These are phyloP conservation scores for Colletotrichum camelliae DNA, from an alignment of 2,329 filamentous ascomycete genomes.

Conservation along the genomic window DNA sequence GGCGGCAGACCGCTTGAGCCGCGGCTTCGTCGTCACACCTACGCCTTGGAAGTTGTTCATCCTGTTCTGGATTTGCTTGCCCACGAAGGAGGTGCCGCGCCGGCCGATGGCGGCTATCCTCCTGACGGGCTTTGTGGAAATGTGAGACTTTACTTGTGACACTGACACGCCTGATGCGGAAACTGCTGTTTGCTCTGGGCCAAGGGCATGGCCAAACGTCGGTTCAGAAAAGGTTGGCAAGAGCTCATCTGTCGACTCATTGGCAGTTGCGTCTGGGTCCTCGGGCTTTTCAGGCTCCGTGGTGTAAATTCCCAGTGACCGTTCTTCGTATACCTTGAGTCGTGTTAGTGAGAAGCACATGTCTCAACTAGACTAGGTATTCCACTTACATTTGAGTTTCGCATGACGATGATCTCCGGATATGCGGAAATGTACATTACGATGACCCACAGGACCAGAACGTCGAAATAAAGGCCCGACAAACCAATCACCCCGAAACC, in stretches of 20 bases:
- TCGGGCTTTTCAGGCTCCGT: slow-evolving; percentile 32
- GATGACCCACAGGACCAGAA: slow-evolving; percentile 65
- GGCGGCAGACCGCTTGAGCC: slow-evolving; percentile 12
- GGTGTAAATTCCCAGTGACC: slow-evolving; percentile 65
- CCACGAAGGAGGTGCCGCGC: slow-evolving; percentile 50
- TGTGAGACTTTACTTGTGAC: slow-evolving; percentile 40
- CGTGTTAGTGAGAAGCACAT: background rate
- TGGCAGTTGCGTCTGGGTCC: slow-evolving; percentile 31
- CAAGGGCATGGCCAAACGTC: background rate
- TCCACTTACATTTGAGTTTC: slow-evolving; percentile 53
- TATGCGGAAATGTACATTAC: slow-evolving; percentile 73
- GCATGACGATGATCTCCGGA: slow-evolving; percentile 67
- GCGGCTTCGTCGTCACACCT: slow-evolving; percentile 35
- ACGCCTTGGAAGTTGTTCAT: slow-evolving; percentile 50
- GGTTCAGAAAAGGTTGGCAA: background rate
- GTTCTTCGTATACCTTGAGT: slow-evolving; percentile 72
- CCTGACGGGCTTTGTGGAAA: slow-evolving; percentile 47
- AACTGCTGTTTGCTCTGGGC: background rate
- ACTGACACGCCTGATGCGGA: background rate
- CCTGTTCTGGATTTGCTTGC: slow-evolving; percentile 56
- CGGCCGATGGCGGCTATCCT: slow-evolving; percentile 22
- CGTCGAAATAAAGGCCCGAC: slow-evolving; percentile 57
- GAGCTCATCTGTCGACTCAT: slow-evolving; percentile 30
- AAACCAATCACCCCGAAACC: slow-evolving; percentile 72
- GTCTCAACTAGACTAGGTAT: background rate